Evolutionary conservation across 2,329 filamentous ascomycete species (phyloP), one percentile per base, ranked within the genome.

Genomic region (Pseudocercospora fuligena): DNA sequence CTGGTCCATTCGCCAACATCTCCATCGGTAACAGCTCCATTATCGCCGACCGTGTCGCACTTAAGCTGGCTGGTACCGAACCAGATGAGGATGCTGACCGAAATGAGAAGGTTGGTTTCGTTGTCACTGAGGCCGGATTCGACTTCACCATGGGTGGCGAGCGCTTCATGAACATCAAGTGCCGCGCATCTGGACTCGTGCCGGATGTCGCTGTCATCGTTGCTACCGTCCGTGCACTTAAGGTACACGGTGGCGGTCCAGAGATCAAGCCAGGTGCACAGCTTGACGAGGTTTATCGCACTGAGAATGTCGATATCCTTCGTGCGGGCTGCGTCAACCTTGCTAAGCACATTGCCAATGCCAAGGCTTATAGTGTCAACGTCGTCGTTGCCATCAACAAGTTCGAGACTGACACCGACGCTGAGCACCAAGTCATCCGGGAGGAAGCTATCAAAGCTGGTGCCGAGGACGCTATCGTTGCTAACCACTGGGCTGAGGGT

Each of bases 161-260:
- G 86, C 91, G 95, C 61, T 99, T 99, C 87, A 98, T 99, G 89
- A 98, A 99, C 85, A 98, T 99, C 86, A 99, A 99, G 86, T 98
- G 95, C 83, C 91, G 95, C 67, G 92, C 93, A 9, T 97, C 94
- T 5, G 94, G 94, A 25, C 89, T 99, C 54, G 88, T 93, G 2
- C 95, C 95, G 1, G 95, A 99, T 76, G 92, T 93, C 1, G 94
- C 97, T 6, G 93, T 99, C 53, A 90, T 99, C 66, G 95, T 99
- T 43, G 94, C 95, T 25, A 99, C 95, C 2, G 92, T 99, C 54
- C 91, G 95, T 73, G 95, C 95, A 6, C 86, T 99, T 70, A 99
- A 99, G 86, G 94, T 97, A 3, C 95, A 99, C 80, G 95, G 95
- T 62, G 95, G 94, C 65, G 95, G 94, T 19, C 94, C 95, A n/a